A percentile compares a stretch with the other conserved stretches of the same genome.
Evolutionary conservation across 805 yeast species (phyloP).

Genomic region (Scheffersomyces lignosus): DNA sequence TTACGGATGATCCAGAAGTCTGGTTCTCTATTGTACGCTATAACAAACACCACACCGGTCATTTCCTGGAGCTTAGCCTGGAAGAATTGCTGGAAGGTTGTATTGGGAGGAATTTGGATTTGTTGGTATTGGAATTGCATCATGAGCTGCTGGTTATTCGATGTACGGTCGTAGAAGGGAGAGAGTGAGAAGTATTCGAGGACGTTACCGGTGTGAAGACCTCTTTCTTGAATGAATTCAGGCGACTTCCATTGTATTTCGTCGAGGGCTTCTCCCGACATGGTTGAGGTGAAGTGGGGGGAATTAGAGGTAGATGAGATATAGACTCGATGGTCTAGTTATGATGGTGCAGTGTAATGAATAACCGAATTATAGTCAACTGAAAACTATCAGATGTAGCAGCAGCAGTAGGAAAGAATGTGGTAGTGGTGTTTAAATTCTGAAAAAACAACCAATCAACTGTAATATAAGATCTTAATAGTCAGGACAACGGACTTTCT

Average conservation of each 20-base stretch:
- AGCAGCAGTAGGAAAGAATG: no score
- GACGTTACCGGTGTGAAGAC: slow-evolving; percentile 84
- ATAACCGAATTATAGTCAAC: no score
- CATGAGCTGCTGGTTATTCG: slow-evolving; percentile 90
- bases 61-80: slow-evolving; percentile 67
- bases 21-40: slow-evolving; percentile 77
- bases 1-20: slow-evolving; percentile 90
- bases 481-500: no score
- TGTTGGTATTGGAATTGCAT: slow-evolving; percentile 91
- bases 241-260: slow-evolving; percentile 97
- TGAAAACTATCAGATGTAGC: no score
- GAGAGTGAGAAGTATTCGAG: slow-evolving; percentile 91
- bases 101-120: slow-evolving; percentile 30
- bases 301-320: no score
- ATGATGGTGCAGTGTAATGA: no score
- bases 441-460: no score
- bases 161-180: slow-evolving; percentile 91
- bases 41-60: slow-evolving; percentile 83
- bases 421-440: no score
- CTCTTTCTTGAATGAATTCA: slow-evolving; percentile 92
- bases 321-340: no score
- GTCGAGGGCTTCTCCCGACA: slow-evolving; percentile 45
- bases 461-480: no score
- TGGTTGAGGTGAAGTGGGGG: background rate
- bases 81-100: slow-evolving; percentile 34